phyloP scores from a whole-genome alignment of 257 asterid species.

The Lycium barbarum region DNA sequence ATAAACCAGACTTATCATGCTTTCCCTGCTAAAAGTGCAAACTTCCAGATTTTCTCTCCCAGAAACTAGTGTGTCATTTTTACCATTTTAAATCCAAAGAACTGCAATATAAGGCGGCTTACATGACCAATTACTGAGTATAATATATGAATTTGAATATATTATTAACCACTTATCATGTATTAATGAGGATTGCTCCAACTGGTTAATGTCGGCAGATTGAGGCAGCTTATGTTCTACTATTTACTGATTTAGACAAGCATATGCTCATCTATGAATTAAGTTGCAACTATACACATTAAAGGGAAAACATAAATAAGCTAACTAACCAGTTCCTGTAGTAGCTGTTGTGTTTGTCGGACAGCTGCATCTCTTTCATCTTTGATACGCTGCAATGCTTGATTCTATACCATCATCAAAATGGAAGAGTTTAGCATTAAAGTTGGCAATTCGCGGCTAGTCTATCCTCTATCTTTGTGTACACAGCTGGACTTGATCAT shows the following conservation, averaged over 20 bases:
- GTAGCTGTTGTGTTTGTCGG: slow-evolving; percentile 50
- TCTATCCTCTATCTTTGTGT: slow-evolving; percentile 24
- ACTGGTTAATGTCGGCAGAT: neutral
- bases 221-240: neutral
- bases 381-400: slow-evolving; percentile 48
- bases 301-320: neutral
- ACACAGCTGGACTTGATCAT: neutral
- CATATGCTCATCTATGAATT: neutral
- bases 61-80: neutral
- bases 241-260: neutral
- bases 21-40: neutral
- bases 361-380: slow-evolving; percentile 58
- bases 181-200: neutral
- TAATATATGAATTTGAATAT: neutral
- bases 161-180: neutral
- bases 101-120: neutral
- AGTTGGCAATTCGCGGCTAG: neutral
- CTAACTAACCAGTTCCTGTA: slow-evolving; percentile 55
- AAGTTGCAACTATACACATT: slow-evolving; percentile 9
- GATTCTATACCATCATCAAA: slow-evolving; percentile 35
- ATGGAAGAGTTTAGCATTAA: slow-evolving; percentile 8
- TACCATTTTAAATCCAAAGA: neutral
- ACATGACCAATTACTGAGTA: neutral
- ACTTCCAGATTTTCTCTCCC: slow-evolving; percentile 4
- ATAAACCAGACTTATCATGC: neutral